phyloP scores from a whole-genome alignment of 2,329 filamentous ascomycete genomes.

The Alternaria dauci region DNA sequence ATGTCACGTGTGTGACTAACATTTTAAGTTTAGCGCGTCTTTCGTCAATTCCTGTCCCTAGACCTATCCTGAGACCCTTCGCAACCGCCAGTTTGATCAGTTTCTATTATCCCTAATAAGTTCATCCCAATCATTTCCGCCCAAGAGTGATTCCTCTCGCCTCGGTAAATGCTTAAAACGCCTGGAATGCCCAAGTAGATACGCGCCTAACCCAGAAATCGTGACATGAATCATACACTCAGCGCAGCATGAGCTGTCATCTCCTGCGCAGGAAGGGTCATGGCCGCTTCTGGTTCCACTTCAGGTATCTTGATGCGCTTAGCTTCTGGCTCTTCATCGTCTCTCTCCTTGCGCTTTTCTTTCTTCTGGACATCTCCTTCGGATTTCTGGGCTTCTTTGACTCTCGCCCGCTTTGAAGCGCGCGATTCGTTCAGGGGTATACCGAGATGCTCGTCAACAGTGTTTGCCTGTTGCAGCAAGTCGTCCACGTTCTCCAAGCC shows the following conservation, averaged over 20 bases:
- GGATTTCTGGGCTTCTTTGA: constrained; percentile 33
- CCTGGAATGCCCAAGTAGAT: constrained; percentile 19
- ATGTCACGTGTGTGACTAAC: no score
- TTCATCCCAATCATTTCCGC: no score
- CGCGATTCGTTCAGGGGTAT: constrained; percentile 63
- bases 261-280: constrained; percentile 25
- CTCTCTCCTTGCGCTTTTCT: constrained; percentile 29
- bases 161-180: constrained; percentile 29
- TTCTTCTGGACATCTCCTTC: constrained; percentile 25
- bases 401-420: constrained; percentile 56
- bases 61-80: no score
- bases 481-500: constrained; percentile 70
- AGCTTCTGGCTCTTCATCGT: constrained; percentile 26
- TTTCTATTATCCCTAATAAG: no score
- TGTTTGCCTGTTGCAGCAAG: constrained; percentile 69
- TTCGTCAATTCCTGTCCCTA: no score
- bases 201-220: neutral
- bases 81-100: no score
- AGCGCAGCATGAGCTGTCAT: constrained; percentile 26
- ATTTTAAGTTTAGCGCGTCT: no score
- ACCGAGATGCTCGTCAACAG: constrained; percentile 70
- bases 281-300: constrained; percentile 10
- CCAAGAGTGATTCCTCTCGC: neutral
- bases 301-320: constrained; percentile 43
- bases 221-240: constrained; percentile 22